Evolutionary conservation across 345 rosid species (phyloP), one percentile per base, ranked within the genome.

Genomic region (Abelmoschus esculentus): DNA sequence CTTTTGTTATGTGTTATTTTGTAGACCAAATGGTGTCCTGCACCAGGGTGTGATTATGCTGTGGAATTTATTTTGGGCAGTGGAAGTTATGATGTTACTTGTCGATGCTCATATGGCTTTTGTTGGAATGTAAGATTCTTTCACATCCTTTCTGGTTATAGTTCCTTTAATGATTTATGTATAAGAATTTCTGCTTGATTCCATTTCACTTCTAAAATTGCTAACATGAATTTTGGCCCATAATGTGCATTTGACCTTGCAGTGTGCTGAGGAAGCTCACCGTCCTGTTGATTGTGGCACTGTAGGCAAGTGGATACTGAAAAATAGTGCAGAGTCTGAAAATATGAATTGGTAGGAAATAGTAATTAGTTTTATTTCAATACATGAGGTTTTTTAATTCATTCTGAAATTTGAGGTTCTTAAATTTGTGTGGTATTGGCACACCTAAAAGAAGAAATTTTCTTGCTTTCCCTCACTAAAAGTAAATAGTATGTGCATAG

Each of bases 281-380:
- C 97, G 99, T 73, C 99, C 99, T n/a, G 99, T 96, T 68, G 97
- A 92, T 75, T 96, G 99, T 79, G 80, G 82, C 73, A 96, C 97
- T 63, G 98, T 96, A 58, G 73, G 81, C 57, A 84, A 87, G 84
- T 96, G 99, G 99, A 85, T 96, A 67, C 73, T 92, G 80, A 96
- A 96, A 86, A 96, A 96, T 75, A 84, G 90, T 28, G 99, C 99
- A 0, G 99, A 96, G 80, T 96, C 99, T 76, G 99, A 96, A 65
- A 96, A 92, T 74, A 96, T 96, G 99, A 96, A 96, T 22, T 96
- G 99, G 99, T 65, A 65, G 6, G 69, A 9, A 42, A 4, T 47
- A 47, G 38, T 46, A 47, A 46, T 22, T 65, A 46, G 22, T 46
- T 65, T 65, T 26, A 26, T 65, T 46, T 34, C 17, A 46, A 46